phyloP scores from a whole-genome alignment of 331 rosid species.

The Dryas integrifolia region DNA sequence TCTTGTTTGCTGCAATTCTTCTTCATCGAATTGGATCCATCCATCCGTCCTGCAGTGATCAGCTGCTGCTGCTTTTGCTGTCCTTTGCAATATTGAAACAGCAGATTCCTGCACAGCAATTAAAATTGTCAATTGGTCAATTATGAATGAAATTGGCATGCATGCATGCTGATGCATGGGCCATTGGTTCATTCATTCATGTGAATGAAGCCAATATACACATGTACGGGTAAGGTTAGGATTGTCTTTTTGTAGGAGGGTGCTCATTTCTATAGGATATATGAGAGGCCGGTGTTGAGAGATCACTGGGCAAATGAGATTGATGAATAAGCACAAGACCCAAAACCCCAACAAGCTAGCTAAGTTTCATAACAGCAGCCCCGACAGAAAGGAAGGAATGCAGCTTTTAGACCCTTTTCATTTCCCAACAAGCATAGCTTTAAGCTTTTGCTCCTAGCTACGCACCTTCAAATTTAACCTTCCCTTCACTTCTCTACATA shows the following conservation, averaged over 20 bases:
- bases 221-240: constrained; percentile 28
- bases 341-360: constrained; percentile 49
- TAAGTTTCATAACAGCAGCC: constrained; percentile 62
- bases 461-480: not conserved
- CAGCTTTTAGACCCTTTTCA: constrained; percentile 89
- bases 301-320: constrained; percentile 35
- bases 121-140: too few species aligned
- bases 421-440: constrained; percentile 83
- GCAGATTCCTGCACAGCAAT: constrained; percentile 64
- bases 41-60: constrained; percentile 55
- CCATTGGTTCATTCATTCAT: not conserved
- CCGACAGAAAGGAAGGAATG: constrained; percentile 99
- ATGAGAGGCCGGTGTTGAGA: not conserved
- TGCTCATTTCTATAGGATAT: constrained; percentile 40
- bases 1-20: constrained; percentile 59
- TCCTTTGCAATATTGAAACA: constrained; percentile 55
- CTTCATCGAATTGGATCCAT: constrained; percentile 73
- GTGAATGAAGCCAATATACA: constrained; percentile 9
- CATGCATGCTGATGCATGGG: constrained; percentile 10
- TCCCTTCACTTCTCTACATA: constrained; percentile 28
- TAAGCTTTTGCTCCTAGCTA: constrained; percentile 45
- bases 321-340: constrained; percentile 65
- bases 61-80: constrained; percentile 51
- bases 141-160: too few species aligned
- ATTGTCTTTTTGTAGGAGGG: constrained; percentile 37